A percentile compares a stretch with the other conserved stretches of the same genome.
Evolutionary conservation across 441 rosid genomes (phyloP).

Genomic region (Aquilaria agallochum): DNA sequence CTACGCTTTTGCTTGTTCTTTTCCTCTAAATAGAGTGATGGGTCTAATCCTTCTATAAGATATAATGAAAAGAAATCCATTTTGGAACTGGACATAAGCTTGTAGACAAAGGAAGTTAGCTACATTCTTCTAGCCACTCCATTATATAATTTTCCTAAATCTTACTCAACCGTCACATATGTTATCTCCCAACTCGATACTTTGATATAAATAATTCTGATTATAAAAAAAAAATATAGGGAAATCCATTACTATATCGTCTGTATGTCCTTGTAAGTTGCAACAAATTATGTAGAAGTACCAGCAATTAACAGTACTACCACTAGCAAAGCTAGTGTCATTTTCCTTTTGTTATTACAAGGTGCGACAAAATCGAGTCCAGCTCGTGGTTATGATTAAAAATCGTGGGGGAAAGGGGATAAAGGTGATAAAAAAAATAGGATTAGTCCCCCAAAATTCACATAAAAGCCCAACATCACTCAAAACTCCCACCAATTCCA

Average conservation of each 20-base stretch:
- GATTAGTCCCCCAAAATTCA: conserved; percentile 4
- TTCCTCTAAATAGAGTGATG: conserved; percentile 15
- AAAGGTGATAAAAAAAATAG: background rate
- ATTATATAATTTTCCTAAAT: conserved; percentile 2
- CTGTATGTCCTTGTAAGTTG: background rate
- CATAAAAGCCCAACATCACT: conserved; percentile 17
- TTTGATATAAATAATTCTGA: background rate
- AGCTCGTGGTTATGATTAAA: too few species aligned
- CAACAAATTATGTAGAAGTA: too few species aligned
- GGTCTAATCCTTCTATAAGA: conserved; percentile 14
- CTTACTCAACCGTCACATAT: conserved; percentile 7
- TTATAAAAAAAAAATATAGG: background rate
- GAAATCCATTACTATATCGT: background rate
- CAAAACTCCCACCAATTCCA: conserved; percentile 8
- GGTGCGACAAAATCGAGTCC: too few species aligned
- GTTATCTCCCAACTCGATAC: conserved; percentile 3
- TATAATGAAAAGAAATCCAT: conserved; percentile 30
- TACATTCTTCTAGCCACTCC: conserved; percentile 12
- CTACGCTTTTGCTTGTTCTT: conserved; percentile 36
- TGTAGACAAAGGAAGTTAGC: conserved; percentile 38
- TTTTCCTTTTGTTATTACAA: too few species aligned
- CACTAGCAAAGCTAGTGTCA: too few species aligned
- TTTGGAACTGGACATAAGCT: conserved; percentile 35
- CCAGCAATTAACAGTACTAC: too few species aligned
- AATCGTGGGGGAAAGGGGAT: background rate